These are phyloP conservation scores for Hyaloscypha variabilis DNA, from an alignment of 495 filamentous ascomycete species.

Conservation along the genomic window DNA sequence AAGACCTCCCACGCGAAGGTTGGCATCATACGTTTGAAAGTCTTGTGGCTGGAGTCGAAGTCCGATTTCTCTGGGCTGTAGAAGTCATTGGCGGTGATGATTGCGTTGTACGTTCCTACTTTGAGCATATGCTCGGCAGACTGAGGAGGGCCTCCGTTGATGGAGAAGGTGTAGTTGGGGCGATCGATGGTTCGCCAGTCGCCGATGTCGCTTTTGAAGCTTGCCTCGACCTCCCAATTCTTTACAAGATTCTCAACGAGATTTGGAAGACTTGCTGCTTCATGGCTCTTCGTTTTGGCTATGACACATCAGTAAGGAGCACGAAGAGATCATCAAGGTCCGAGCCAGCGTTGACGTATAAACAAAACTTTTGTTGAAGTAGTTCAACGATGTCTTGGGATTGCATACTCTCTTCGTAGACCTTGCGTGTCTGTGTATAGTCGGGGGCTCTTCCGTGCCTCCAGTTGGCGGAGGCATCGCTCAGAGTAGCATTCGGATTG, in stretches of 20 bases:
- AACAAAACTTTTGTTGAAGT: not conserved
- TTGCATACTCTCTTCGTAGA: conserved; percentile 51
- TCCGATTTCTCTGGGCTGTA: conserved; percentile 60
- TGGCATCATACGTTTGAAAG: conserved; percentile 71
- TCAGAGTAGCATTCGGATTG: conserved; percentile 60
- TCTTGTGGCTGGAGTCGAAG: conserved; percentile 64
- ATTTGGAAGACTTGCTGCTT: conserved; percentile 53
- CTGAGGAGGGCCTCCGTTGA: conserved; percentile 59
- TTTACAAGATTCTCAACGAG: conserved; percentile 72
- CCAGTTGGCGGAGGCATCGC: conserved; percentile 55
- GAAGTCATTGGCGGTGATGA: conserved; percentile 61
- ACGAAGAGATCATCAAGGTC: too few relatives aligned
- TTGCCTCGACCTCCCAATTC: conserved; percentile 74
- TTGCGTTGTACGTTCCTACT: conserved; percentile 69
- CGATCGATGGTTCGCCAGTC: conserved; percentile 67
- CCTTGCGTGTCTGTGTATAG: conserved; percentile 59
- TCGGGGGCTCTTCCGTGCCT: conserved; percentile 60
- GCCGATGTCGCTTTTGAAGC: conserved; percentile 59
- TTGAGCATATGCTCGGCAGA: conserved; percentile 65
- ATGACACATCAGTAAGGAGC: conserved; percentile 16
- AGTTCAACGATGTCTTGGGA: not conserved
- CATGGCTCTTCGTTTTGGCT: conserved; percentile 59
- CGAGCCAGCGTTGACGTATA: not conserved
- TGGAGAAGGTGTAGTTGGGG: conserved; percentile 57
- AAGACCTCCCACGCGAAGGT: conserved; percentile 71